These are phyloP conservation scores for Arctium minus DNA, from an alignment of 129 eudicot genomes.

Conservation along the genomic window DNA sequence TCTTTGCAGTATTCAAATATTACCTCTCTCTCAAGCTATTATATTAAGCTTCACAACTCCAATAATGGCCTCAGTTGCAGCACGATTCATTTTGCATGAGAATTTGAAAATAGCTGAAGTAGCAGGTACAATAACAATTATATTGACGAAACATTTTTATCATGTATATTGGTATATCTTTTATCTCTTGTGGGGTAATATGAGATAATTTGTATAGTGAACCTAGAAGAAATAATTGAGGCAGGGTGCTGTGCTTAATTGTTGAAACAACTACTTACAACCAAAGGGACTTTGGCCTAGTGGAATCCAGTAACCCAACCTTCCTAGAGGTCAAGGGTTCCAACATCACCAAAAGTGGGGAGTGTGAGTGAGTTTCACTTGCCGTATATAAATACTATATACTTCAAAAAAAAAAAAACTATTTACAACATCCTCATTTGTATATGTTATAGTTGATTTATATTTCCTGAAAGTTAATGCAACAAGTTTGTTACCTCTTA, in stretches of 20 bases:
- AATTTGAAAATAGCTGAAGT: slow-evolving; percentile 55
- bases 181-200: not conserved
- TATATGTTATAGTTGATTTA: too few relatives aligned
- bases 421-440: not conserved
- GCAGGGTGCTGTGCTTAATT: not conserved
- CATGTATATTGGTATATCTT: not conserved
- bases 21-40: slow-evolving; percentile 56
- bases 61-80: slow-evolving; percentile 61
- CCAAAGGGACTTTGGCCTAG: too few relatives aligned
- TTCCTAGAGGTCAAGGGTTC: too few relatives aligned
- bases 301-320: too few relatives aligned
- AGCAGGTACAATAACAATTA: slow-evolving; percentile 44
- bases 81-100: slow-evolving; percentile 56
- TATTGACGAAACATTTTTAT: not conserved
- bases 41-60: slow-evolving; percentile 69
- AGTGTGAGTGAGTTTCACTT: too few relatives aligned
- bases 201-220: not conserved
- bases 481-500: not conserved
- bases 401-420: too few relatives aligned
- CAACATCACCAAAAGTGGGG: too few relatives aligned
- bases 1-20: slow-evolving; percentile 48
- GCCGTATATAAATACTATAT: too few relatives aligned
- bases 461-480: not conserved
- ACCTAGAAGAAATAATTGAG: slow-evolving; percentile 4
- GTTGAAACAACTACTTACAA: not conserved